phyloP scores from a whole-genome alignment of 164 flowering plant species.

The Piper betle region DNA sequence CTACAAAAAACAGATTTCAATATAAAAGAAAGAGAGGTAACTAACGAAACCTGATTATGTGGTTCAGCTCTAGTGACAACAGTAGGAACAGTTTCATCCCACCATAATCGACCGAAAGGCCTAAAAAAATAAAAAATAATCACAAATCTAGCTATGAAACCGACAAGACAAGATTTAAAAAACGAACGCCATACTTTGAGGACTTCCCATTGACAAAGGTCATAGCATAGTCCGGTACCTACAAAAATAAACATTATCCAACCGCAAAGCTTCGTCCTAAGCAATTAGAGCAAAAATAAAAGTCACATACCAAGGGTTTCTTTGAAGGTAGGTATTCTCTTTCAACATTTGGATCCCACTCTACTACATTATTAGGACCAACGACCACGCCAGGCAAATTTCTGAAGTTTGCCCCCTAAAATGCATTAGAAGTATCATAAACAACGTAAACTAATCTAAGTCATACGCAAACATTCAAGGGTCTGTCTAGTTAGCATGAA shows the following conservation, averaged over 20 bases:
- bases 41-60: constrained; percentile 55
- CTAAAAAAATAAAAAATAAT: constrained; percentile 15
- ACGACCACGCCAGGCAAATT: constrained; percentile 63
- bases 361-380: constrained; percentile 36
- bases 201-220: constrained; percentile 48
- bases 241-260: neutral
- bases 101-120: constrained; percentile 81
- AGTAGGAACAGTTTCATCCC: constrained; percentile 80
- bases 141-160: neutral
- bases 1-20: neutral
- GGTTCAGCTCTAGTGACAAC: constrained; percentile 89
- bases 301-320: constrained; percentile 53
- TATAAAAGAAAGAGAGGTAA: neutral
- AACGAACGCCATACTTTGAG: constrained; percentile 35
- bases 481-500: too few species aligned
- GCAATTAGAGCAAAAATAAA: neutral
- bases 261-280: neutral
- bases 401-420: constrained; percentile 74
- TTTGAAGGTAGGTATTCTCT: constrained; percentile 38
- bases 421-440: neutral
- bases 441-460: neutral
- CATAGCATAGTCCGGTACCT: constrained; percentile 90
- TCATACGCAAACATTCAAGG: too few species aligned
- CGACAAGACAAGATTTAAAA: neutral
- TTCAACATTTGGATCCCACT: constrained; percentile 36